A percentile compares a stretch with the other conserved stretches of the same genome.
Conservation (phyloP, 805 yeast genomes). For the Saturnispora besseyi region DNA sequence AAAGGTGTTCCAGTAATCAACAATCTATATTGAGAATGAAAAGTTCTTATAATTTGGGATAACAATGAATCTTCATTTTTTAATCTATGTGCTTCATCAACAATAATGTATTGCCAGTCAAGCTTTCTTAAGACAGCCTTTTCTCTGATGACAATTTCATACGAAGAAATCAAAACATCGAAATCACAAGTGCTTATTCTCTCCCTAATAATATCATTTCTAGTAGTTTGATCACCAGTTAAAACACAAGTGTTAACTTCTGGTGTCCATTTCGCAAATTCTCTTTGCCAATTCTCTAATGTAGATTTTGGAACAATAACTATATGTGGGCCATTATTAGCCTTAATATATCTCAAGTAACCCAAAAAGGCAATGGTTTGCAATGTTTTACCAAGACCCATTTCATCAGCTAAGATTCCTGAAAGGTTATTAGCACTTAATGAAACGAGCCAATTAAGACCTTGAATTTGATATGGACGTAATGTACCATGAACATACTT, state of each 20-base stretch:
- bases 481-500: conserved; percentile 65
- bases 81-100: conserved; percentile 95
- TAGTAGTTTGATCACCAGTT: conserved; percentile 83
- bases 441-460: conserved; percentile 89
- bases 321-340: conserved; percentile 82
- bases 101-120: conserved; percentile 87
- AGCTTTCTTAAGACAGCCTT: conserved; percentile 70
- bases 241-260: conserved; percentile 78
- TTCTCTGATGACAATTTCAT: conserved; percentile 88
- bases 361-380: conserved; percentile 93
- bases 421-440: conserved; percentile 80
- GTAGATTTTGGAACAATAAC: conserved; percentile 94
- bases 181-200: conserved; percentile 63
- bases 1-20: conserved; percentile 94
- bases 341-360: conserved; percentile 66
- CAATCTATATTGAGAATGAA: conserved; percentile 75
- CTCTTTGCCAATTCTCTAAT: conserved; percentile 92
- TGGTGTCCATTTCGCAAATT: conserved; percentile 93
- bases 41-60: conserved; percentile 84
- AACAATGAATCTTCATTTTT: conserved; percentile 89
- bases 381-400: conserved; percentile 95
- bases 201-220: conserved; percentile 51
- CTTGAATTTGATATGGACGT: conserved; percentile 90
- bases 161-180: conserved; percentile 85
- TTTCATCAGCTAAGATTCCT: conserved; percentile 94